A percentile compares a stretch with the other conserved stretches of the same genome.
phyloP scores from a whole-genome alignment of 2,329 filamentous ascomycete species.

The Fusarium sp. region DNA sequence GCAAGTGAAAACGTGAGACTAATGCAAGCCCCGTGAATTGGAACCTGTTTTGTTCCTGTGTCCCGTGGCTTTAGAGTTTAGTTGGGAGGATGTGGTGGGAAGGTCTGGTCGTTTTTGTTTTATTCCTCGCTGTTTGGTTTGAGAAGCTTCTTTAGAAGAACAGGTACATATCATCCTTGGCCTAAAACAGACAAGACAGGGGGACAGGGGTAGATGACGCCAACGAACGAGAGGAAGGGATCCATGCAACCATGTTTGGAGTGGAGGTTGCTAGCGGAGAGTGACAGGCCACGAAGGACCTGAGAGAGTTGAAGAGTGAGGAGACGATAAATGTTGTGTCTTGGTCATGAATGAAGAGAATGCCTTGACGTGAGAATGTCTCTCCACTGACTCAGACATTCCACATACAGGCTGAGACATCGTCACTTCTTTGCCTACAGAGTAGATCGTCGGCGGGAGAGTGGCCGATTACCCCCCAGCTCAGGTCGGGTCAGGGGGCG shows the following conservation, averaged over 20 bases:
- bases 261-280: neutral
- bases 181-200: constrained; percentile 7
- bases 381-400: neutral
- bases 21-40: constrained; percentile 4
- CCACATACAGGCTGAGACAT: constrained; percentile 9
- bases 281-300: neutral
- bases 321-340: neutral
- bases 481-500: constrained; percentile 9
- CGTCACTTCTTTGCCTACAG: neutral
- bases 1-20: constrained; percentile 7
- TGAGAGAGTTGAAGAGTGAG: neutral
- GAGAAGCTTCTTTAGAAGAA: constrained; percentile 14
- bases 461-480: constrained; percentile 15
- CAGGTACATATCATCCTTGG: neutral
- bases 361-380: neutral
- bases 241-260: neutral
- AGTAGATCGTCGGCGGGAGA: constrained; percentile 6
- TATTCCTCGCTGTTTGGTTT: constrained; percentile 1
- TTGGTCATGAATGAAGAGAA: constrained; percentile 8
- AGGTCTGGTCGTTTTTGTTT: constrained; percentile 2
- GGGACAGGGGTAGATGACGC: constrained; percentile 13
- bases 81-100: neutral
- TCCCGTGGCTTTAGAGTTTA: constrained; percentile 8
- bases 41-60: neutral
- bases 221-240: constrained; percentile 7